phyloP scores from a whole-genome alignment of 2,329 filamentous ascomycete species.

The Talaromyces verruculosus region DNA sequence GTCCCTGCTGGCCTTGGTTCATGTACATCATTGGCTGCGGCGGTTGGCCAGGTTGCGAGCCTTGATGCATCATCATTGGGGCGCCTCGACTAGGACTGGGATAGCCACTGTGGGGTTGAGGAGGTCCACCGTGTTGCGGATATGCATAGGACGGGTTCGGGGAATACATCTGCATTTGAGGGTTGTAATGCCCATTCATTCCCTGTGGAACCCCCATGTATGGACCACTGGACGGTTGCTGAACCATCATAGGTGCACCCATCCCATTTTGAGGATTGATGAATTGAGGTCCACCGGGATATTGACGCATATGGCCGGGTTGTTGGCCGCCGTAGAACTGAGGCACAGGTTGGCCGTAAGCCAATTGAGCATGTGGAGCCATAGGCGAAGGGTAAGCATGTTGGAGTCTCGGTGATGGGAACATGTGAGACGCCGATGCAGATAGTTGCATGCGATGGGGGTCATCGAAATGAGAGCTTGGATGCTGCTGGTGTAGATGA shows the following conservation, averaged over 20 bases:
- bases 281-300: slow-evolving; percentile 71
- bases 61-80: slow-evolving; percentile 92
- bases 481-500: slow-evolving; percentile 75
- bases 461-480: slow-evolving; percentile 71
- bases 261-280: slow-evolving; percentile 70
- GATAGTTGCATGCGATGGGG: slow-evolving; percentile 86
- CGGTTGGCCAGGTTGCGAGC: slow-evolving; percentile 84
- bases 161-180: slow-evolving; percentile 81
- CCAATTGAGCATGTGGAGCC: slow-evolving; percentile 67
- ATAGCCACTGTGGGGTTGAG: slow-evolving; percentile 67
- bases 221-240: slow-evolving; percentile 63
- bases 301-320: slow-evolving; percentile 69
- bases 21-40: slow-evolving; percentile 68
- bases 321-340: slow-evolving; percentile 68
- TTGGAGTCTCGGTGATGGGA: slow-evolving; percentile 77
- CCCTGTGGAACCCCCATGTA: slow-evolving; percentile 73
- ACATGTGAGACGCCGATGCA: slow-evolving; percentile 77
- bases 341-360: slow-evolving; percentile 70
- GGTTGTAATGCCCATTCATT: slow-evolving; percentile 63
- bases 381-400: slow-evolving; percentile 69
- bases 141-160: slow-evolving; percentile 70
- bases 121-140: slow-evolving; percentile 51
- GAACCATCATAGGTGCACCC: slow-evolving; percentile 80
- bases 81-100: slow-evolving; percentile 85
- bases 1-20: slow-evolving; percentile 72